phyloP scores from a whole-genome alignment of 257 asterid genomes.

The Solanum chiquidenum region DNA sequence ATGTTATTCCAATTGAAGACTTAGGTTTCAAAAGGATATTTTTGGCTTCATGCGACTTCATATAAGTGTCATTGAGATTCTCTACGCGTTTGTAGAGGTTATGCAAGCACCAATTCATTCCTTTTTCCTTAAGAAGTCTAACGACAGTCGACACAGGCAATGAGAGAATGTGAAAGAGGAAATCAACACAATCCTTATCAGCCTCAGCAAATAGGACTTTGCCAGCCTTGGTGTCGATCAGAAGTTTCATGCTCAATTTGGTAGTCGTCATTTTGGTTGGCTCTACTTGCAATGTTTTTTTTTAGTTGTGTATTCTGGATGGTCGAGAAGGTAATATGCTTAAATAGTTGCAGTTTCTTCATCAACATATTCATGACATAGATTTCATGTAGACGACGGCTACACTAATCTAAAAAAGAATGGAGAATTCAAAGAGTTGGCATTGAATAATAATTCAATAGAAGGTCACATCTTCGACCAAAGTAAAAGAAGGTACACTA shows the following conservation, averaged over 20 bases:
- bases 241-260: not conserved
- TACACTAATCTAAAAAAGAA: not conserved
- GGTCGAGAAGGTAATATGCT: not conserved
- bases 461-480: too few relatives aligned
- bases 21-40: not conserved
- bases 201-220: not conserved
- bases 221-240: not conserved
- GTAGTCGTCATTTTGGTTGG: not conserved
- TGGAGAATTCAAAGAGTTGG: not conserved
- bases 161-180: not conserved
- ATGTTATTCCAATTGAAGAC: not conserved
- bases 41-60: not conserved
- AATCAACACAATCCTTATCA: not conserved
- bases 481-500: too few relatives aligned
- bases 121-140: not conserved
- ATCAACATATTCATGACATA: not conserved
- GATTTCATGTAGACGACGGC: too few relatives aligned
- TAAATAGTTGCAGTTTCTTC: not conserved
- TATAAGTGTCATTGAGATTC: not conserved
- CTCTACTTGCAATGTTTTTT: too few relatives aligned
- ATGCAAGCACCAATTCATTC: not conserved
- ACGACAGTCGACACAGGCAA: not conserved
- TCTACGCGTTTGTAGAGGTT: not conserved
- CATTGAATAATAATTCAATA: too few relatives aligned
- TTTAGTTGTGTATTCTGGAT: too few relatives aligned